Conservation (phyloP, 2,329 filamentous ascomycete genomes). For the Aureobasidium sp. region DNA sequence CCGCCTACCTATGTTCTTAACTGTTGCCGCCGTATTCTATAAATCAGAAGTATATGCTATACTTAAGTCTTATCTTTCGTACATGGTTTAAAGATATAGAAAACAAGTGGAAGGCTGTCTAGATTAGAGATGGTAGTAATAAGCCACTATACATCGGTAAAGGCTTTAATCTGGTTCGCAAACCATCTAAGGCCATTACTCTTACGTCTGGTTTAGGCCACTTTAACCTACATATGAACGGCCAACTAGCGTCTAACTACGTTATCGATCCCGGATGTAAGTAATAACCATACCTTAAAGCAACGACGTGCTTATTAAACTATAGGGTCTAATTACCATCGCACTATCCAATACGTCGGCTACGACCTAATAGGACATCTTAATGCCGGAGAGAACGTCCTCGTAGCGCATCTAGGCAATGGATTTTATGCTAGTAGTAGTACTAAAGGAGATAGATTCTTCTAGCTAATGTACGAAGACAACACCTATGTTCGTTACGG, state of each 20-base stretch:
- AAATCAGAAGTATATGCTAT: conserved; percentile 34
- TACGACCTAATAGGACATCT: conserved; percentile 34
- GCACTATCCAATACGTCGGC: conserved; percentile 34
- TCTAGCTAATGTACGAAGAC: conserved; percentile 36
- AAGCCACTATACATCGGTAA: conserved; percentile 35
- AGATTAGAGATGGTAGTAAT: conserved; percentile 34
- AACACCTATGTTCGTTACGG: conserved; percentile 33
- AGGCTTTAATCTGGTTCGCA: conserved; percentile 22
- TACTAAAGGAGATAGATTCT: conserved; percentile 34
- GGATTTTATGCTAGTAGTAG: conserved; percentile 36
- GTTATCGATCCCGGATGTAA: conserved; percentile 33
- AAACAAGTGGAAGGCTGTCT: conserved; percentile 34
- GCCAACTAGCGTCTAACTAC: conserved; percentile 27
- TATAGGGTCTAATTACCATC: conserved; percentile 27
- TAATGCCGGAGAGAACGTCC: conserved; percentile 25
- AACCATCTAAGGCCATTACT: conserved; percentile 27
- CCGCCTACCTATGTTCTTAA: conserved; percentile 30
- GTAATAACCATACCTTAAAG: background rate
- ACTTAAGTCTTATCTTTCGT: conserved; percentile 34
- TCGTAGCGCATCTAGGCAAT: conserved; percentile 34
- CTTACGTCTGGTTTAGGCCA: conserved; percentile 35
- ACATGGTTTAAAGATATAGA: conserved; percentile 34
- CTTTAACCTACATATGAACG: conserved; percentile 32
- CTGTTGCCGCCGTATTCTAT: conserved; percentile 34
- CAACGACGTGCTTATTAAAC: background rate